phyloP scores from a whole-genome alignment of 1,139 yeast genomes.

The Lizanozyma gosingica region DNA sequence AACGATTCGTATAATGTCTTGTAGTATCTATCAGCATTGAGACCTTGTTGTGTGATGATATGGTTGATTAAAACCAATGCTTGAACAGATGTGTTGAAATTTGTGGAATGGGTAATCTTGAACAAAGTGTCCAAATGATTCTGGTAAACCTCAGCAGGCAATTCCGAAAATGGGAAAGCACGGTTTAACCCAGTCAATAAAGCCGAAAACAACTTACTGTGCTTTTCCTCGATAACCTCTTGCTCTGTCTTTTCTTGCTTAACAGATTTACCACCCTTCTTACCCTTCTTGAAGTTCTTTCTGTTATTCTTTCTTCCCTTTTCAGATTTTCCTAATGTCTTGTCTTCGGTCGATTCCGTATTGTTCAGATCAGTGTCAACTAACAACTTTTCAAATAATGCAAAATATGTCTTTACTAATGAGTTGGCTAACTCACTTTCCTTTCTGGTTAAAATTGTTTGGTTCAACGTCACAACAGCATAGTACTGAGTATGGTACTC shows the following conservation, averaged over 20 bases:
- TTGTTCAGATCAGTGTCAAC: slow-evolving; percentile 47
- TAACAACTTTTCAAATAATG: slow-evolving; percentile 75
- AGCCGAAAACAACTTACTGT: slow-evolving; percentile 80
- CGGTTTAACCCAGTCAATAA: slow-evolving; percentile 92
- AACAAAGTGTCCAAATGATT: slow-evolving; percentile 77
- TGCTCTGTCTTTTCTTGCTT: slow-evolving; percentile 59
- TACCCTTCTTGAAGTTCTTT: slow-evolving; percentile 41
- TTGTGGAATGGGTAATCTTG: slow-evolving; percentile 87
- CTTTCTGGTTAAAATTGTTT: slow-evolving; percentile 74
- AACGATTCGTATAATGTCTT: slow-evolving; percentile 85
- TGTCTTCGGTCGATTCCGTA: slow-evolving; percentile 30
- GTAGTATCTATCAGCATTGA: slow-evolving; percentile 68
- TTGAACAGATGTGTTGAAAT: slow-evolving; percentile 90
- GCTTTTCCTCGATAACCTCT: slow-evolving; percentile 75
- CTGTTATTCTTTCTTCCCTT: slow-evolving; percentile 47
- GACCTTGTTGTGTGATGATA: slow-evolving; percentile 49
- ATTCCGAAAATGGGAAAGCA: slow-evolving; percentile 85
- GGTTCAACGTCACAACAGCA: slow-evolving; percentile 80
- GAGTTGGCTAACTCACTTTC: slow-evolving; percentile 76
- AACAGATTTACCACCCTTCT: slow-evolving; percentile 77
- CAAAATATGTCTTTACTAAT: slow-evolving; percentile 76
- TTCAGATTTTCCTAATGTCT: slow-evolving; percentile 30
- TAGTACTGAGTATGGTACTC: slow-evolving; percentile 89
- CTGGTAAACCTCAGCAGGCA: slow-evolving; percentile 65
- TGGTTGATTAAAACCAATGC: slow-evolving; percentile 82